Evolutionary conservation across 257 asterid genomes (phyloP), one percentile per base, ranked within the genome.

Genomic region (Petunia axillaris): DNA sequence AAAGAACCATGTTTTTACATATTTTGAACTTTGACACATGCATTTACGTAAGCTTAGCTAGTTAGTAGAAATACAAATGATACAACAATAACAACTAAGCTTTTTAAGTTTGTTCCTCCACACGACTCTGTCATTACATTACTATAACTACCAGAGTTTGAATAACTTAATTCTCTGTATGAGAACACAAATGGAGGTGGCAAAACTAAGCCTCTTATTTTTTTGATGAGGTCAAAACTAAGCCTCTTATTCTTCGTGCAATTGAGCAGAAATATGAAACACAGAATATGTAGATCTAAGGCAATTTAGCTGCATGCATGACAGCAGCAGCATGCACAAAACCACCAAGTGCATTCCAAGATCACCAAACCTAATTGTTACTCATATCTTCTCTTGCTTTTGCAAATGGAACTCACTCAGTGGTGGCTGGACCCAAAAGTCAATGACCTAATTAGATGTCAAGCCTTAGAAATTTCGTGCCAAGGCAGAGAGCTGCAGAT

Each of bases 241-340:
- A 48, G 62, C 77, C 35, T 35, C 77, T 48, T 3, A 50, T 50
- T 50, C 46, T 50, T 50, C 60, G 10, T 48, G 1, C 5, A 3
- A 71, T 11, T 71, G 60, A 71, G 60, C 1, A 71, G 58, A 48
- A 70, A 11, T 8, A 35, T 36, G 16, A 71, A 9, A 35, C 6
- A 73, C 35, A 50, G 58, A 71, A 50, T 11, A 48, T 71, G 16
- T 48, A 48, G 25, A 50, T 48, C 62, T 73, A 50, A 71, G 77
- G 77, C 55, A 36, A 46, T 57, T 54, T 25, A 15, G 6, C 7
- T 3, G 48, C 77, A 64, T 3, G 48, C 77, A 64, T 67, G 87
- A 54, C 79, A 54, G 9, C 73, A 54, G 9, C 73, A 85, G 75
- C 41, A 43, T 77, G 82, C 57, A 66, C 81, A 74, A 74, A 82